These are phyloP conservation scores for Microcera coccophila DNA, from an alignment of 2,329 filamentous ascomycete genomes.

Conservation along the genomic window DNA sequence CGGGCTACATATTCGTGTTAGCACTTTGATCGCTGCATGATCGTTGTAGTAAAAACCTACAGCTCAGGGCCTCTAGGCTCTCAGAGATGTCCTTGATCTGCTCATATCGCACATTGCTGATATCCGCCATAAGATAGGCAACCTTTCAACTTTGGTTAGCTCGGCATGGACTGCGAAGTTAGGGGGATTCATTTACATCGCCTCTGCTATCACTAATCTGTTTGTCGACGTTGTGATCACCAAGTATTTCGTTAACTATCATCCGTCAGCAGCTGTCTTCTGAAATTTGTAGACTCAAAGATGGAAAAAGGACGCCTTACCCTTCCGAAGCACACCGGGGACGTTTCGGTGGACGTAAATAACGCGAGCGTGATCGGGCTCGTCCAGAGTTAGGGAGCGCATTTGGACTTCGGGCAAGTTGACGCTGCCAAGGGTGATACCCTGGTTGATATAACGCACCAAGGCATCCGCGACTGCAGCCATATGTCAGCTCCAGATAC, in stretches of 20 bases:
- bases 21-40: not conserved
- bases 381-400: conserved; percentile 83
- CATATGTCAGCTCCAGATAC: conserved; percentile 13
- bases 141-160: conserved; percentile 43
- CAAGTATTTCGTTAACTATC: conserved; percentile 86
- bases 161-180: not conserved
- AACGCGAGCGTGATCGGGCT: conserved; percentile 83
- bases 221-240: conserved; percentile 97
- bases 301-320: conserved; percentile 38
- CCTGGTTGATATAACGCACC: conserved; percentile 93
- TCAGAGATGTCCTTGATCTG: conserved; percentile 87
- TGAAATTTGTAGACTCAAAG: not conserved
- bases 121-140: conserved; percentile 96
- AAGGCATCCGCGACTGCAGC: conserved; percentile 71
- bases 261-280: conserved; percentile 4
- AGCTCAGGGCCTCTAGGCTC: conserved; percentile 73
- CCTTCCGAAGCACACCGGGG: conserved; percentile 85
- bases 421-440: conserved; percentile 83
- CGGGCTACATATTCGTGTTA: conserved; percentile 32
- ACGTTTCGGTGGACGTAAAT: conserved; percentile 98
- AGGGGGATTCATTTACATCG: conserved; percentile 57
- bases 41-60: conserved; percentile 47
- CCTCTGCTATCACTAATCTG: conserved; percentile 95
- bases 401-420: conserved; percentile 95
- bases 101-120: conserved; percentile 75